Evolutionary conservation across 805 yeast genomes (phyloP).

Genomic region (Nakazawaea ambrosiae): DNA sequence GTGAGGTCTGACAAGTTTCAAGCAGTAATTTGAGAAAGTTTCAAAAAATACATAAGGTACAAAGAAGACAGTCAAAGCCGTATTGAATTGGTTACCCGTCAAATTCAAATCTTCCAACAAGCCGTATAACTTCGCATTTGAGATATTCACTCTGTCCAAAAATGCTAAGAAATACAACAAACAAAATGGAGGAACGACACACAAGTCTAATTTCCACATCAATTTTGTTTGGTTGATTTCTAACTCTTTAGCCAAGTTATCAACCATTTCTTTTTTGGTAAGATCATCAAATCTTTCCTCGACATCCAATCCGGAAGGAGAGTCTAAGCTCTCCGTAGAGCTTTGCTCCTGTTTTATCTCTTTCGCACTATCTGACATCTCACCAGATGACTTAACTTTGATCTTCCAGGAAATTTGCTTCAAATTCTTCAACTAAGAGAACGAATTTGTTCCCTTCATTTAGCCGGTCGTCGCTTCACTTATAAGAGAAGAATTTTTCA

Average conservation of each 20-base stretch:
- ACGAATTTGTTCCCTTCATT: too few relatives aligned
- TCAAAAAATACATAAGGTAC: slow-evolving; percentile 65
- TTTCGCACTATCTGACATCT: not conserved
- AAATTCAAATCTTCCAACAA: slow-evolving; percentile 48
- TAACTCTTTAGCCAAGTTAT: slow-evolving; percentile 31
- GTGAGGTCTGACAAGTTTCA: slow-evolving; percentile 57
- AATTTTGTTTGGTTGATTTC: slow-evolving; percentile 49
- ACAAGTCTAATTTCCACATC: slow-evolving; percentile 58
- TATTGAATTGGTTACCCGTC: slow-evolving; percentile 52
- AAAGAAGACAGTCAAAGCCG: slow-evolving; percentile 62
- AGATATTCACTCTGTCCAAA: slow-evolving; percentile 74
- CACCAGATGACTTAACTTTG: not conserved
- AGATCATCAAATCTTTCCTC: slow-evolving; percentile 1
- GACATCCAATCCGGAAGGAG: not conserved
- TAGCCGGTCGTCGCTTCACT: too few relatives aligned
- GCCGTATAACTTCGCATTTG: slow-evolving; percentile 74
- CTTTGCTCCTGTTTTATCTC: not conserved
- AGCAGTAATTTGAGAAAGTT: slow-evolving; percentile 53
- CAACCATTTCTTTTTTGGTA: slow-evolving; percentile 15
- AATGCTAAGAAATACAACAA: slow-evolving; percentile 69
- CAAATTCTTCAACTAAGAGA: too few relatives aligned
- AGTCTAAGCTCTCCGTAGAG: not conserved
- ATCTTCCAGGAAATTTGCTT: too few relatives aligned
- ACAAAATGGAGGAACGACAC: slow-evolving; percentile 74
- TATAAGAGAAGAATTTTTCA: too few relatives aligned